These are phyloP conservation scores for Larix kaempferi DNA, from an alignment of 75 land plant species.

Conservation along the genomic window DNA sequence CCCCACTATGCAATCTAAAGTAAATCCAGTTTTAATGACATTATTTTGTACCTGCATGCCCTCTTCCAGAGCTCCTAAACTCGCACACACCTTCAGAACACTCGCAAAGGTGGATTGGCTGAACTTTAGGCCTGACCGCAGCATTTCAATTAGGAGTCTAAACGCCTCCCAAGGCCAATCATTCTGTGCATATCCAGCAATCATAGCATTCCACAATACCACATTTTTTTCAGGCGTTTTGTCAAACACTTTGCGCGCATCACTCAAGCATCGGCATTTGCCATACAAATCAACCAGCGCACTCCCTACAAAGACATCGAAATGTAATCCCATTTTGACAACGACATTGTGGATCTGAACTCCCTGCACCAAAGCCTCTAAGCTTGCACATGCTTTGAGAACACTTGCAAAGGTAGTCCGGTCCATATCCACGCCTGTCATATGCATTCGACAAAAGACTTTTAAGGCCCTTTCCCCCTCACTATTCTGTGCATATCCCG, in stretches of 20 bases:
- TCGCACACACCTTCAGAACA: conserved; percentile 41
- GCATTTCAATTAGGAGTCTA: conserved; percentile 32
- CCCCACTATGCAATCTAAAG: conserved; percentile 37
- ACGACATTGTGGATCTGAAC: conserved; percentile 11
- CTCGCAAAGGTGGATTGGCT: conserved; percentile 38
- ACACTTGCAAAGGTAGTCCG: conserved; percentile 5
- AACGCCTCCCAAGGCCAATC: conserved; percentile 32
- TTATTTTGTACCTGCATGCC: conserved; percentile 34
- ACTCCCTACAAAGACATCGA: neutral
- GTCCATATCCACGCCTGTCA: neutral
- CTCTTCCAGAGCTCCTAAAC: neutral
- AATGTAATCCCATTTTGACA: conserved; percentile 5
- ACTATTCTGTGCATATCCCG: conserved; percentile 33
- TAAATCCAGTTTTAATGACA: conserved; percentile 25
- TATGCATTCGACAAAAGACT: conserved; percentile 16
- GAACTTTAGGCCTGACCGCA: conserved; percentile 19
- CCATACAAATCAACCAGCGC: conserved; percentile 23
- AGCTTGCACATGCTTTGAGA: conserved; percentile 13
- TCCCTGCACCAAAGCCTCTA: conserved; percentile 15
- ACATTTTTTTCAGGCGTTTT: conserved; percentile 32
- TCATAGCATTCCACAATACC: conserved; percentile 66
- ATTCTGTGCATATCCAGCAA: conserved; percentile 55
- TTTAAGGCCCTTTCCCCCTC: conserved; percentile 25
- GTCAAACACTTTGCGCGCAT: conserved; percentile 49
- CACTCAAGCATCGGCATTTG: conserved; percentile 29